Percentiles rank a stretch among this genome's conserved stretches.
phyloP scores from a whole-genome alignment of 331 rosid species.

The Erythrophleum ivorense region DNA sequence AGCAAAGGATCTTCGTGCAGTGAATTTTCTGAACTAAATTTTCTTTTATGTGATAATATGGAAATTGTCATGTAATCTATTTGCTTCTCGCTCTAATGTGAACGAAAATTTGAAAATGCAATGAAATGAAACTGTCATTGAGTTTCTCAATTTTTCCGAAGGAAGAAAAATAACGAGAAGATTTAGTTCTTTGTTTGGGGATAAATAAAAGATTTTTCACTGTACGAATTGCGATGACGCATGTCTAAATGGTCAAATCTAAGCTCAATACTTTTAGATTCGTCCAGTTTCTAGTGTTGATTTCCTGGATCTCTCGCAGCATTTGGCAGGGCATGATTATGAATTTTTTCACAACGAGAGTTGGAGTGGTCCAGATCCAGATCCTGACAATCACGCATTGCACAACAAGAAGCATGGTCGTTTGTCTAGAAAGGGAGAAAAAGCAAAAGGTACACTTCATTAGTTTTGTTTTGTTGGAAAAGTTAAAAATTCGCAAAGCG shows the following conservation, averaged over 20 bases:
- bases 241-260: neutral
- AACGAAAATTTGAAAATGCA: neutral
- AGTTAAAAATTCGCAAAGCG: neutral
- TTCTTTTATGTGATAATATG: neutral
- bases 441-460: neutral
- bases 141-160: neutral
- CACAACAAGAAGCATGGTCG: neutral
- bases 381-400: neutral
- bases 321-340: neutral
- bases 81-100: neutral
- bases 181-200: conserved; percentile 12
- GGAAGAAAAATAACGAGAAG: neutral
- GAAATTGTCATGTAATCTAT: neutral
- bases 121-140: neutral
- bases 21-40: neutral
- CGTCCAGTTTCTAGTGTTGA: neutral
- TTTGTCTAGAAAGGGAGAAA: conserved; percentile 7
- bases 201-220: neutral
- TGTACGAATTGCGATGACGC: neutral
- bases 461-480: neutral
- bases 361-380: conserved; percentile 19
- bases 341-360: neutral
- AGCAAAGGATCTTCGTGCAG: neutral
- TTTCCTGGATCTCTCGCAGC: neutral
- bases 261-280: neutral